Evolutionary conservation across 2,329 filamentous ascomycete genomes (phyloP).

Genomic region (Neonectria hederae): DNA sequence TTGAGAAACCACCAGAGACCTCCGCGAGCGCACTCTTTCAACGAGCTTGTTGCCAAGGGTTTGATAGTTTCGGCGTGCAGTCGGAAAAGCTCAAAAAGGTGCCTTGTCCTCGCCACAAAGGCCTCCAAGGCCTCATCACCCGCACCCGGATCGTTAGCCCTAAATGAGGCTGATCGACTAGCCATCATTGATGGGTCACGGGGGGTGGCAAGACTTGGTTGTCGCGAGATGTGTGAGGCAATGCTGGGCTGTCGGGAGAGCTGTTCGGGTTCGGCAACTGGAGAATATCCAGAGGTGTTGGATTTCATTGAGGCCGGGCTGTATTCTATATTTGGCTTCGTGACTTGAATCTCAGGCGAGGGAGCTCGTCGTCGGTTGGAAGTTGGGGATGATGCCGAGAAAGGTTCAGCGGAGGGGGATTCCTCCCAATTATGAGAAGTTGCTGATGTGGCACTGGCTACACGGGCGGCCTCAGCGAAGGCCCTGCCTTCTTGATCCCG

Average conservation of each 20-base stretch:
- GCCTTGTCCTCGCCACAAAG: slow-evolving; percentile 76
- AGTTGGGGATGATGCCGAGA: slow-evolving; percentile 38
- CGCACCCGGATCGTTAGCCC: slow-evolving; percentile 57
- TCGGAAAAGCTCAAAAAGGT: slow-evolving; percentile 79
- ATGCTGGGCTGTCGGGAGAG: slow-evolving; percentile 38
- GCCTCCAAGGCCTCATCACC: slow-evolving; percentile 73
- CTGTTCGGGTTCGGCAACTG: slow-evolving; percentile 30
- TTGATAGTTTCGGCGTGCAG: slow-evolving; percentile 79
- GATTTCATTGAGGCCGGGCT: slow-evolving; percentile 55
- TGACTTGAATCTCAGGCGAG: slow-evolving; percentile 42
- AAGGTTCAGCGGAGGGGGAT: slow-evolving; percentile 40
- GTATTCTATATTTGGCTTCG: slow-evolving; percentile 46
- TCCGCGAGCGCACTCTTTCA: slow-evolving; percentile 75
- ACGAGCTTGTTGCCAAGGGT: slow-evolving; percentile 69
- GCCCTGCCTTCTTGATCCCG: slow-evolving; percentile 68
- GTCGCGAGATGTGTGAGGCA: slow-evolving; percentile 33
- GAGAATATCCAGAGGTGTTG: slow-evolving; percentile 44
- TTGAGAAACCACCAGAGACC: slow-evolving; percentile 91
- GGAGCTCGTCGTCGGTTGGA: slow-evolving; percentile 36
- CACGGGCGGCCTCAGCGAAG: slow-evolving; percentile 60
- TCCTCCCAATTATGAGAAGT: slow-evolving; percentile 48
- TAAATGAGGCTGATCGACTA: slow-evolving; percentile 49
- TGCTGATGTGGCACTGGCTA: slow-evolving; percentile 47
- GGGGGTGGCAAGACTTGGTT: slow-evolving; percentile 38
- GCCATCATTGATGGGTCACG: slow-evolving; percentile 43